Base-by-base conservation (phyloP, 2,329 filamentous ascomycete genomes). In the Diplocarpon rosae region DNA sequence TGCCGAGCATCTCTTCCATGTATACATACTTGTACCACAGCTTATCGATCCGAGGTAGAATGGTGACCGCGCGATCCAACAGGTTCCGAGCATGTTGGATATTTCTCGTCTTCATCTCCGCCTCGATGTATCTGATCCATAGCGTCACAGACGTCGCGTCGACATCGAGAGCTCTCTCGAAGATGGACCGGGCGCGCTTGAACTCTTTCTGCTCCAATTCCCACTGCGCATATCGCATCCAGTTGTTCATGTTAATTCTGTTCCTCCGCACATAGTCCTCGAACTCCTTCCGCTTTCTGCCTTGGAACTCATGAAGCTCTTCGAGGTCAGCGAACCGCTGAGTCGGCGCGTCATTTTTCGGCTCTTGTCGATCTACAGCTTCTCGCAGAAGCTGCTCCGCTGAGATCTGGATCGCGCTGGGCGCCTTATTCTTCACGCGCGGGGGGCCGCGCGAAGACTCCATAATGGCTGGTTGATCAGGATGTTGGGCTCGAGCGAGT, bases 21-120 rank as follows among this genome's bases (percentile, higher is more conserved):
- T 94, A 95, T 20, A 94, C 87, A 70, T 95, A 98, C 64, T 96
- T 96, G 71, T 95, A 98, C 92, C 92, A 98, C 29, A 98, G 69
- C 71, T 96, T 96, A 63, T 96, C 88, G 33, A 96, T 78, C 46
- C 92, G 74, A 5, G 92, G 92, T 32, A 95, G 70, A 45, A 93
- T 85, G 1, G 88, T 88, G 42, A 96, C 86, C n/a, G 92, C 89
- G 44, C 92, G 82, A 63, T 98, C 92, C 42, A 98, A 76, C 41
- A 98, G 67, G 62, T 98, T 98, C 47, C 92, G 75, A 29, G 92
- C 89, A 72, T 96, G 90, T 63, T 95, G 95, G 70, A 98, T 95
- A 62, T 95, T 95, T 54, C 89, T 73, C 51, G 73, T 82, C 67
- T 93, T 93, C 84, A 98, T 95, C 72, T 96, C 92, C 37, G 87